phyloP scores from a whole-genome alignment of 176 grass and related monocot genomes.

The Tillandsia leiboldiana region DNA sequence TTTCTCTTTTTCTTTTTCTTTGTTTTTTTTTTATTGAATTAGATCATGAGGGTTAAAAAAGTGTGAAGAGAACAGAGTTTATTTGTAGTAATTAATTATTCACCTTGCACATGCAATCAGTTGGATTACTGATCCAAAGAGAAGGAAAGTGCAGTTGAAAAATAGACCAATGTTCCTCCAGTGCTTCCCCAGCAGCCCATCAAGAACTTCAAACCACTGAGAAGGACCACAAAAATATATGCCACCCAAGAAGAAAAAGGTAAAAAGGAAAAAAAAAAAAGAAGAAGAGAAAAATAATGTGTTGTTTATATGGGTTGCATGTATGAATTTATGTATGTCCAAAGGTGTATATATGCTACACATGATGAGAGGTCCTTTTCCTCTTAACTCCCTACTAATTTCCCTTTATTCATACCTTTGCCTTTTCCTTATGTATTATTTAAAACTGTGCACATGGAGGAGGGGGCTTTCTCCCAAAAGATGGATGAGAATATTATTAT shows the following conservation, averaged over 20 bases:
- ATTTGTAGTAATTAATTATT: constrained; percentile 1
- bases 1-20: too few species aligned
- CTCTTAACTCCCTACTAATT: too few species aligned
- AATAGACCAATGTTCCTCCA: constrained; percentile 85
- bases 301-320: too few species aligned
- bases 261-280: constrained; percentile 9
- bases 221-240: constrained; percentile 1
- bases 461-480: too few species aligned
- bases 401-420: too few species aligned
- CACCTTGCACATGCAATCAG: constrained; percentile 91
- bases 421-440: too few species aligned
- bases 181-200: constrained; percentile 67
- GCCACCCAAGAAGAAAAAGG: neutral
- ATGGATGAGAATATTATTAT: too few species aligned
- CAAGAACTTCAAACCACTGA: constrained; percentile 98
- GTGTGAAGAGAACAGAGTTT: constrained; percentile 2
- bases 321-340: too few species aligned
- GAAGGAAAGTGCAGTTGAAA: constrained; percentile 99
- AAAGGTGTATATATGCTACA: too few species aligned
- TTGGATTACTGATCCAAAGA: constrained; percentile 99
- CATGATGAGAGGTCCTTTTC: too few species aligned
- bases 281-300: neutral
- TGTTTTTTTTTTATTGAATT: too few species aligned
- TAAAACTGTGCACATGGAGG: too few species aligned
- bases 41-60: neutral